A percentile compares a stretch with the other conserved stretches of the same genome.
Evolutionary conservation across 805 yeast species (phyloP).

Genomic region (Candida piceae): DNA sequence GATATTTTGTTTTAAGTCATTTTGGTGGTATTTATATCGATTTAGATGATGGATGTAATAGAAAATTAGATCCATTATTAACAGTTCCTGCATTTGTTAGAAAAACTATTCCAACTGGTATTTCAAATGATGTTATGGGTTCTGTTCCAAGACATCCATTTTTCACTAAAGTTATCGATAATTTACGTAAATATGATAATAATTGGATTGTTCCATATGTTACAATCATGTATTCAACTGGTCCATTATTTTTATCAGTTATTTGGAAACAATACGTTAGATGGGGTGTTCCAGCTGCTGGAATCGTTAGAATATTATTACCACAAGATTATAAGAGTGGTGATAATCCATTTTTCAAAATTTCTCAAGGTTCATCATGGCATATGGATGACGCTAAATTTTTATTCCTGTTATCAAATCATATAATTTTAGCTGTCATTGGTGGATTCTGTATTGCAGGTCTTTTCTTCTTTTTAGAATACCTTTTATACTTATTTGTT

Average conservation of each 20-base stretch:
- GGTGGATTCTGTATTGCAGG: constrained; percentile 62
- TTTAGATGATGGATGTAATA: constrained; percentile 81
- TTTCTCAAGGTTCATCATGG: constrained; percentile 87
- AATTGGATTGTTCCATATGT: constrained; percentile 85
- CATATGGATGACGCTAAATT: constrained; percentile 83
- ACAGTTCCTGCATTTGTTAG: constrained; percentile 82
- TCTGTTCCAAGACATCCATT: constrained; percentile 83
- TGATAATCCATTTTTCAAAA: constrained; percentile 60
- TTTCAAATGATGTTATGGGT: constrained; percentile 92
- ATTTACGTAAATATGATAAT: constrained; percentile 55
- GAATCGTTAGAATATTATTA: constrained; percentile 61
- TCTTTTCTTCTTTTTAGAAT: constrained; percentile 41
- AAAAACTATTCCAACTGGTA: constrained; percentile 84
- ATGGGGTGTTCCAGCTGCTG: constrained; percentile 66
- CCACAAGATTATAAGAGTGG: constrained; percentile 68
- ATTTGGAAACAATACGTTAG: constrained; percentile 85
- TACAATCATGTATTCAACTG: constrained; percentile 91
- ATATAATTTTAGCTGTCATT: constrained; percentile 65
- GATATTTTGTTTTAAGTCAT: constrained; percentile 78
- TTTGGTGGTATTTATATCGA: constrained; percentile 91
- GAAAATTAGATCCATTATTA: constrained; percentile 74
- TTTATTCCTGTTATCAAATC: constrained; percentile 68
- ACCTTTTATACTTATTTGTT: constrained; percentile 35
- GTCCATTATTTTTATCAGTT: constrained; percentile 81
- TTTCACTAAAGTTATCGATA: constrained; percentile 63